Conservation (phyloP, 176 grass and related monocot genomes). For the Zoysia japonica region DNA sequence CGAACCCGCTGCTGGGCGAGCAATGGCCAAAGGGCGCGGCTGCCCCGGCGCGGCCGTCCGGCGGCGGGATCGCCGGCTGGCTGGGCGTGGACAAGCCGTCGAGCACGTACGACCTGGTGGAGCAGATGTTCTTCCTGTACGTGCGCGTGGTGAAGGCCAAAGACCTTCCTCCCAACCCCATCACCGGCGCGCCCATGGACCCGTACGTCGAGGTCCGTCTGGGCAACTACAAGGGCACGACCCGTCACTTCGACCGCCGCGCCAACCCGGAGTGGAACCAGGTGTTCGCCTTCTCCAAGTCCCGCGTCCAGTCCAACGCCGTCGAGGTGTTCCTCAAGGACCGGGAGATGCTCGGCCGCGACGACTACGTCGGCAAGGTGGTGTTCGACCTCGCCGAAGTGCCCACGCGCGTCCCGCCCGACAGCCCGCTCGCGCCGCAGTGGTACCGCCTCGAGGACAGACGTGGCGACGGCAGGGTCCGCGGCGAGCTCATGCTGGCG, state of each 20-base stretch:
- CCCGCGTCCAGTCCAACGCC: constrained; percentile 67
- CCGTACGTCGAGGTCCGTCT: constrained; percentile 88
- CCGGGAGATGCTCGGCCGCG: constrained; percentile 77
- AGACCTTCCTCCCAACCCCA: constrained; percentile 64
- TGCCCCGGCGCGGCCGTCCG: background rate
- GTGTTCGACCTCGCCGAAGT: constrained; percentile 77
- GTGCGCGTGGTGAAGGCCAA: constrained; percentile 89
- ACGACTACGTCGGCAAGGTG: constrained; percentile 82
- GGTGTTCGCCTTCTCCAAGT: constrained; percentile 91
- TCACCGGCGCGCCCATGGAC: constrained; percentile 70
- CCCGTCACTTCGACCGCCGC: constrained; percentile 65
- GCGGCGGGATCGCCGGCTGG: constrained; percentile 50
- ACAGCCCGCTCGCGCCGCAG: constrained; percentile 82
- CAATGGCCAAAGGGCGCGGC: constrained; percentile 66
- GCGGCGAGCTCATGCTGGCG: constrained; percentile 83
- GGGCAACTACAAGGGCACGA: constrained; percentile 89
- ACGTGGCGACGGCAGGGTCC: constrained; percentile 55
- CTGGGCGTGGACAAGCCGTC: constrained; percentile 79
- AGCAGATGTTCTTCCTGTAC: constrained; percentile 98
- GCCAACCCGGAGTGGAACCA: constrained; percentile 87
- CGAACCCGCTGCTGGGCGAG: constrained; percentile 82
- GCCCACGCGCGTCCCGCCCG: constrained; percentile 65
- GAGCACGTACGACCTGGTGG: constrained; percentile 92
- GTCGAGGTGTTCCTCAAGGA: constrained; percentile 90
- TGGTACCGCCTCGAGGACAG: constrained; percentile 79